Conservation (phyloP, 2,329 filamentous ascomycete genomes). For the Fusarium proliferatum region DNA sequence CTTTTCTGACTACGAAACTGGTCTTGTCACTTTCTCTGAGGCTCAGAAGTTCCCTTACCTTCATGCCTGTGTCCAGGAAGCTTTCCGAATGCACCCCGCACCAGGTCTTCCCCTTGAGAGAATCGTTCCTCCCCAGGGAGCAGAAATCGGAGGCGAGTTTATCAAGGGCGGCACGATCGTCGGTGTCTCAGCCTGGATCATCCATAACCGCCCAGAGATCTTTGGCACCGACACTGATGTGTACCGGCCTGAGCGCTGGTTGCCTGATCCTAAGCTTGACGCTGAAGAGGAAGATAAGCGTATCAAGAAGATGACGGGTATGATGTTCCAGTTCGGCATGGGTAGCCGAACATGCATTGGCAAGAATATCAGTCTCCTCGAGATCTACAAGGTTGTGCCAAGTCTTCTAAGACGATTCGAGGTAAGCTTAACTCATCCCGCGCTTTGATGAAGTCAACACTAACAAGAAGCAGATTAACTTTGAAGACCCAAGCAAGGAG, state of each 20-base stretch:
- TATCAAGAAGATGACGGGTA: constrained; percentile 44
- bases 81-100: constrained; percentile 80
- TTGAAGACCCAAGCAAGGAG: constrained; percentile 64
- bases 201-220: constrained; percentile 74
- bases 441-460: accelerated
- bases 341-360: constrained; percentile 77
- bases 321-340: constrained; percentile 72
- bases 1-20: constrained; percentile 64
- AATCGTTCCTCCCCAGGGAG: constrained; percentile 73
- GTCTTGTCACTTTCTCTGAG: constrained; percentile 76
- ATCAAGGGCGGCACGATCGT: constrained; percentile 78
- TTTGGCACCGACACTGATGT: constrained; percentile 75
- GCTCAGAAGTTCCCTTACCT: constrained; percentile 78
- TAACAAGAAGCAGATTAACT: constrained; percentile 57
- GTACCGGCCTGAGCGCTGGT: constrained; percentile 77
- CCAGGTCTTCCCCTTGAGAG: constrained; percentile 79
- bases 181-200: constrained; percentile 79
- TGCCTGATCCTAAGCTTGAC: constrained; percentile 55
- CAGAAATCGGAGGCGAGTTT: constrained; percentile 70
- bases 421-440: neutral
- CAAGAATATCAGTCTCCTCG: constrained; percentile 71
- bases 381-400: constrained; percentile 73
- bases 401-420: constrained; percentile 42
- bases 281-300: constrained; percentile 57
- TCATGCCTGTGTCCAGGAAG: constrained; percentile 81